phyloP scores from a whole-genome alignment of 192 early-diverging fungal genomes.

The Gaertneriomyces sp. region DNA sequence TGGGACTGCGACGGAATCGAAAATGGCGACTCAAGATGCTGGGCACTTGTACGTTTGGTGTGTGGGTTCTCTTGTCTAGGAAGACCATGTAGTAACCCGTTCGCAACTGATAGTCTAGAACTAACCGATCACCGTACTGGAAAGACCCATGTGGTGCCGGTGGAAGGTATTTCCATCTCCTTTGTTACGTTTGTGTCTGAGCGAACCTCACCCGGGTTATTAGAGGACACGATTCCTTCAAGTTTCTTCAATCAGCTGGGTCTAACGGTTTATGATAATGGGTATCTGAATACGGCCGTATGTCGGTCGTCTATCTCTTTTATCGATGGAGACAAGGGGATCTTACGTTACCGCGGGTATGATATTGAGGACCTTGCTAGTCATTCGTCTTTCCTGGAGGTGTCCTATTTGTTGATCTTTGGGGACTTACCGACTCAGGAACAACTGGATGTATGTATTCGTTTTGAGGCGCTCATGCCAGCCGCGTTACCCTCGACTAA shows the following conservation, averaged over 20 bases:
- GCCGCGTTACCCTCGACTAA: conserved; percentile 44
- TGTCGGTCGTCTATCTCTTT: conserved; percentile 59
- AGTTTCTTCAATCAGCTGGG: conserved; percentile 31
- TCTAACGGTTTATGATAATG: conserved; percentile 36
- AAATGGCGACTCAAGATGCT: no score
- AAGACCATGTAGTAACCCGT: neutral
- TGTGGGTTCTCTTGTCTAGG: neutral
- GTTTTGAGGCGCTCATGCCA: conserved; percentile 1
- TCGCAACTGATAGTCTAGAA: conserved; percentile 5
- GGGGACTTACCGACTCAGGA: conserved; percentile 52
- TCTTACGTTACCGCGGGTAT: conserved; percentile 60
- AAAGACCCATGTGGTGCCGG: conserved; percentile 49
- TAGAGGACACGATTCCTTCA: conserved; percentile 44
- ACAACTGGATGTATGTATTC: conserved; percentile 35
- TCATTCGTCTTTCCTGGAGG: conserved; percentile 62
- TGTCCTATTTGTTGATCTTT: conserved; percentile 64
- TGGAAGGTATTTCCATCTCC: conserved; percentile 6
- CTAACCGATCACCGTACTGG: conserved; percentile 67
- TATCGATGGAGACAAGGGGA: conserved; percentile 67
- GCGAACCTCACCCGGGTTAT: no score
- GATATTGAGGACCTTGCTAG: conserved; percentile 65
- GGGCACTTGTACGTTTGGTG: no score
- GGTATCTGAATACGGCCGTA: conserved; percentile 62
- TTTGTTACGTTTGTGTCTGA: no score
- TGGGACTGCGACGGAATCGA: no score